Base-by-base conservation (phyloP, 192 early-diverging fungal species). In the Cladochytrium replicatum region DNA sequence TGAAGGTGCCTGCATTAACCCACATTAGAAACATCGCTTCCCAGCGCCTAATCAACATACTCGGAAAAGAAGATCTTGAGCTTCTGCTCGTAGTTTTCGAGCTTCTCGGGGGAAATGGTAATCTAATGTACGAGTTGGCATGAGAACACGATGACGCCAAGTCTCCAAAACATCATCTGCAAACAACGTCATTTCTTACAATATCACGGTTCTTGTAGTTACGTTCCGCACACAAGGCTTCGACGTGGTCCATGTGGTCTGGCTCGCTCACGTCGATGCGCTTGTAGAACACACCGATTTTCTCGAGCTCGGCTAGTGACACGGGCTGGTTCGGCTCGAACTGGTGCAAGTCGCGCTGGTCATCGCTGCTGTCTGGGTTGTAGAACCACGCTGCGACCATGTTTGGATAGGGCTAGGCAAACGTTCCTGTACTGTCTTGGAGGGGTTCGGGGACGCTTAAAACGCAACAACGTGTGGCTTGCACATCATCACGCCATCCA, bases 11-110 rank as follows among this genome's bases (percentile, higher is more conserved):
- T 79, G 45, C 26, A 32, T 58, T 29, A 48, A 8, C 22, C 25
- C 44, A 47, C 44, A 13, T 6, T 3, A 50, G 23, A n/a, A 5
- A 11, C 40, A 21, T 4, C 3, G 48, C 7, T 23, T 42, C 4
- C 13, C 42, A 44, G 23, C 17, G 4, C 19, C 41, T 6, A 48
- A 23, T 17, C 41, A 8, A 23, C 7, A 46, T 71, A 80, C 77
- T 94, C 93, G 24, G 77, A 72, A 60, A 88, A 95, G 55, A 97
- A 97, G 6, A 61, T 84, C 71, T 92, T 90, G 51, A 99, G 75
- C 65, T 91, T 95, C 25, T 76, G 81, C 43, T 96, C 93, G 62
- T 95, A 99, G 53, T 82, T 80, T 31, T 84, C 84, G 38, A 98
- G 69, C 42, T 68, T 79, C 13, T 80, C 76, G 31, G 77, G 81